Evolutionary conservation across 2,329 filamentous ascomycete species (phyloP).

Genomic region (Tolypocladium sp.): DNA sequence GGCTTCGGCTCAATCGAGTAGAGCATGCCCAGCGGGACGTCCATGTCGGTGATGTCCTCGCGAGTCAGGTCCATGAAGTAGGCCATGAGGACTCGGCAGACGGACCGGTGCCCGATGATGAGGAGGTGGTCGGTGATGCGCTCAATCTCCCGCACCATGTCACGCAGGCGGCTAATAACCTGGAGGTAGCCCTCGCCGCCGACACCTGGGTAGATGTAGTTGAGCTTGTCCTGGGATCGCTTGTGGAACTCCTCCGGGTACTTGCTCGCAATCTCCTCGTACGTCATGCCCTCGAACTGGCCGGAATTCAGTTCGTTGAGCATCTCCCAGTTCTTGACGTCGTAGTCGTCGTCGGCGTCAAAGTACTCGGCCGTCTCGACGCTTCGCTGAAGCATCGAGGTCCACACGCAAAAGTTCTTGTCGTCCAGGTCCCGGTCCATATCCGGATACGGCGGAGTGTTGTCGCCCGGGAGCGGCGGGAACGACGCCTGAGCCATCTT

Average conservation of each 20-base stretch:
- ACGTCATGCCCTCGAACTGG: conserved; percentile 89
- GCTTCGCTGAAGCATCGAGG: conserved; percentile 87
- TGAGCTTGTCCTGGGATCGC: conserved; percentile 77
- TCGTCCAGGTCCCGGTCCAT: conserved; percentile 59
- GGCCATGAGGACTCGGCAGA: conserved; percentile 84
- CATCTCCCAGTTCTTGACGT: conserved; percentile 97
- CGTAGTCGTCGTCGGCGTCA: conserved; percentile 83
- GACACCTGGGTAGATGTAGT: conserved; percentile 92
- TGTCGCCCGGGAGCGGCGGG: conserved; percentile 83
- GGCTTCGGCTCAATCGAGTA: conserved; percentile 96
- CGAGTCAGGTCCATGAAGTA: conserved; percentile 93
- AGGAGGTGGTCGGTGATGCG: conserved; percentile 93
- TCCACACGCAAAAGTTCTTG: conserved; percentile 98
- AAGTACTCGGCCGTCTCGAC: conserved; percentile 85
- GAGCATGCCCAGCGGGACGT: conserved; percentile 86
- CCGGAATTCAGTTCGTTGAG: conserved; percentile 93
- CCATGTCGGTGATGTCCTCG: conserved; percentile 87
- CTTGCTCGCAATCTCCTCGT: conserved; percentile 74
- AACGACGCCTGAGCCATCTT: conserved; percentile 71
- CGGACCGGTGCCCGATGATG: conserved; percentile 84
- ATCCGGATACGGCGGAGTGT: conserved; percentile 90
- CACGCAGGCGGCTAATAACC: conserved; percentile 87
- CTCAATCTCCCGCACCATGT: conserved; percentile 95
- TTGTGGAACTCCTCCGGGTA: conserved; percentile 74
- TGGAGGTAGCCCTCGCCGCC: conserved; percentile 95